A percentile compares a stretch with the other conserved stretches of the same genome.
Evolutionary conservation across 352 stramenopile genomes (phyloP).

Genomic region (Pythium phragmiticola): DNA sequence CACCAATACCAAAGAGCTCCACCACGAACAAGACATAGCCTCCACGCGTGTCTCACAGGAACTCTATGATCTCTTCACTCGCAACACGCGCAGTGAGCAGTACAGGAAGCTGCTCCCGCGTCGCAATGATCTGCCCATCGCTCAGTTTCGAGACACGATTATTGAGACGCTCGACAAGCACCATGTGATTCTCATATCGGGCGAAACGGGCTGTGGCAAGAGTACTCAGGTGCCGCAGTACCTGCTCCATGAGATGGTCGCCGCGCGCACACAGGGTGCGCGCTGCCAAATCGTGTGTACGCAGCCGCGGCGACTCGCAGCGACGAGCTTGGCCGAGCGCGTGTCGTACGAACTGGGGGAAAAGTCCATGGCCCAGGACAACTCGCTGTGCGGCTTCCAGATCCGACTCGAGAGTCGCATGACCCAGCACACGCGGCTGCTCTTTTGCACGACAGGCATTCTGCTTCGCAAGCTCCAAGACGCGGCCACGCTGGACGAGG

Average conservation of each 20-base stretch:
- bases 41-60: slow-evolving; percentile 1
- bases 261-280: slow-evolving; percentile 50
- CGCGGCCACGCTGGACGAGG: slow-evolving; percentile 64
- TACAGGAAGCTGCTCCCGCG: slow-evolving; percentile 37
- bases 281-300: slow-evolving; percentile 95
- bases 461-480: slow-evolving; percentile 91
- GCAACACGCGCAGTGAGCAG: slow-evolving; percentile 13
- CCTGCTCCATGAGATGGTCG: slow-evolving; percentile 90
- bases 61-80: slow-evolving; percentile 12
- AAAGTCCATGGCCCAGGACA: slow-evolving; percentile 42
- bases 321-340: slow-evolving; percentile 93
- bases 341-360: slow-evolving; percentile 94
- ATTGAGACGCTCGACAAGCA: slow-evolving; percentile 69
- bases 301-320: slow-evolving; percentile 95
- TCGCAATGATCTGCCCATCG: slow-evolving; percentile 76
- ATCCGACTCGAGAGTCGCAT: slow-evolving; percentile 92
- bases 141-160: slow-evolving; percentile 74
- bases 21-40: neutral
- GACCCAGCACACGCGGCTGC: slow-evolving; percentile 81
- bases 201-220: slow-evolving; percentile 95
- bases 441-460: slow-evolving; percentile 96
- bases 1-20: neutral
- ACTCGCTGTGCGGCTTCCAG: slow-evolving; percentile 88
- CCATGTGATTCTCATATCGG: slow-evolving; percentile 94
- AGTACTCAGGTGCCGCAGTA: slow-evolving; percentile 97